Percentiles rank a stretch among this genome's conserved stretches.
These are phyloP conservation scores for Sabuloglossum arenarium DNA, from an alignment of 495 filamentous ascomycete species.

Conservation along the genomic window DNA sequence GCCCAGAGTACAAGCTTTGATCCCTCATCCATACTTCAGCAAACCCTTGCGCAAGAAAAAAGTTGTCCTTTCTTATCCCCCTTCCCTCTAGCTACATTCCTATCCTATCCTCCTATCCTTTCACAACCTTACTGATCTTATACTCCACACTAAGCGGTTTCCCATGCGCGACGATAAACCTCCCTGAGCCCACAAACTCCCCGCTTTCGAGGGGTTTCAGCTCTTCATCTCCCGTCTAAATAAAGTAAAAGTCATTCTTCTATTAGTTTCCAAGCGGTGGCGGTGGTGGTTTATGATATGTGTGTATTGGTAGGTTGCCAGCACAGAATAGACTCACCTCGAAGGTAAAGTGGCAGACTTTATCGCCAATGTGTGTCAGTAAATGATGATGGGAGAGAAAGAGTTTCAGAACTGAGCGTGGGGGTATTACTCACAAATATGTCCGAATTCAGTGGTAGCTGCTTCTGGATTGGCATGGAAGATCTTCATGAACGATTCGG, in stretches of 20 bases:
- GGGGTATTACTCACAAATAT: conserved; percentile 37
- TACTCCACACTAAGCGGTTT: conserved; percentile 36
- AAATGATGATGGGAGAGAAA: not conserved
- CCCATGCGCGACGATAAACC: conserved; percentile 30
- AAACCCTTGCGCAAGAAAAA: too few species aligned
- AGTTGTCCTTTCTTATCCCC: too few species aligned
- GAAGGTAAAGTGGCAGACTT: not conserved
- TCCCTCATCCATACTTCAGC: too few species aligned
- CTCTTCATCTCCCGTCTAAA: conserved; percentile 23
- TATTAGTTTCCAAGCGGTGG: not conserved
- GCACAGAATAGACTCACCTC: too few species aligned
- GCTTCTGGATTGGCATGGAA: conserved; percentile 24
- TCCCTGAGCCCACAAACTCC: conserved; percentile 31
- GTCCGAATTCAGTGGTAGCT: conserved; percentile 31
- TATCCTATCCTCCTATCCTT: not conserved
- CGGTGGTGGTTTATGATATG: not conserved
- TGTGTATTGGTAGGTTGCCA: too few species aligned
- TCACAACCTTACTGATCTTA: conserved; percentile 31
- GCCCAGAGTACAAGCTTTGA: too few species aligned
- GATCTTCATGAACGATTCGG: conserved; percentile 16
- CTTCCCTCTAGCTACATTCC: too few species aligned
- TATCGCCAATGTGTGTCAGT: not conserved
- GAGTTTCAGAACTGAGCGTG: too few species aligned
- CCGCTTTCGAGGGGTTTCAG: conserved; percentile 30
- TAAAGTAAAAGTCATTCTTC: not conserved